These are phyloP conservation scores for Phytopythium vexans DNA, from an alignment of 352 stramenopile species.

Conservation along the genomic window DNA sequence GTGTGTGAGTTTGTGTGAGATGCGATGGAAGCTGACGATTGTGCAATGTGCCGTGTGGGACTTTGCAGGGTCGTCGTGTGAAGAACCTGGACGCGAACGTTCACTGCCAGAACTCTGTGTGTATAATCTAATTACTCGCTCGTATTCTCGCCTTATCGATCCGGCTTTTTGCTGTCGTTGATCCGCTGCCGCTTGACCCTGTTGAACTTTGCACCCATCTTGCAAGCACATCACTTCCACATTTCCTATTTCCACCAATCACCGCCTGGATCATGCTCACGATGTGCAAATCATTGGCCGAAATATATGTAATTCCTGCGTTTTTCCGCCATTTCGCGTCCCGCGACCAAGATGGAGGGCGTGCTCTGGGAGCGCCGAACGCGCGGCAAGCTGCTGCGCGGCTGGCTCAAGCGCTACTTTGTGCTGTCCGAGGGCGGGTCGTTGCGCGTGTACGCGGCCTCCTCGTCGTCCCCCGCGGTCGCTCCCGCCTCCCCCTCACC, in stretches of 20 bases:
- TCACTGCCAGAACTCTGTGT: no score
- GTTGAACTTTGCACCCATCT: no score
- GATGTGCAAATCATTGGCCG: no score
- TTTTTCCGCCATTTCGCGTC: not conserved
- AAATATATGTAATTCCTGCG: no score
- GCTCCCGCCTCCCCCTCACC: slow-evolving; percentile 7
- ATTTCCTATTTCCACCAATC: no score
- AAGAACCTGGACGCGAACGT: not conserved
- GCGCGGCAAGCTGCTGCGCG: slow-evolving; percentile 51
- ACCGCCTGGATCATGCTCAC: no score
- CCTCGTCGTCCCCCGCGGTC: slow-evolving; percentile 9
- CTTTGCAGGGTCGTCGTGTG: slow-evolving; percentile 2
- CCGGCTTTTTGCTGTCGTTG: no score
- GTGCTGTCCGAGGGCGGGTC: slow-evolving; percentile 42
- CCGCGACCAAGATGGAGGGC: slow-evolving; percentile 42
- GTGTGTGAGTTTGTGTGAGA: not conserved
- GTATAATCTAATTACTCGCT: no score
- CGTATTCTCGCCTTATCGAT: no score
- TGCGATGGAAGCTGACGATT: not conserved
- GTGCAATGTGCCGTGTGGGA: not conserved
- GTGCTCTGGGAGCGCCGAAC: slow-evolving; percentile 46
- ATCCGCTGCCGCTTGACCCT: no score
- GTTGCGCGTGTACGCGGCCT: slow-evolving; percentile 48
- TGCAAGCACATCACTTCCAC: no score
- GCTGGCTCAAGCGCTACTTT: slow-evolving; percentile 73